A percentile compares a stretch with the other conserved stretches of the same genome.
These are phyloP conservation scores for Geotrichum citri-aurantii DNA, from an alignment of 1,139 yeast genomes.

Conservation along the genomic window DNA sequence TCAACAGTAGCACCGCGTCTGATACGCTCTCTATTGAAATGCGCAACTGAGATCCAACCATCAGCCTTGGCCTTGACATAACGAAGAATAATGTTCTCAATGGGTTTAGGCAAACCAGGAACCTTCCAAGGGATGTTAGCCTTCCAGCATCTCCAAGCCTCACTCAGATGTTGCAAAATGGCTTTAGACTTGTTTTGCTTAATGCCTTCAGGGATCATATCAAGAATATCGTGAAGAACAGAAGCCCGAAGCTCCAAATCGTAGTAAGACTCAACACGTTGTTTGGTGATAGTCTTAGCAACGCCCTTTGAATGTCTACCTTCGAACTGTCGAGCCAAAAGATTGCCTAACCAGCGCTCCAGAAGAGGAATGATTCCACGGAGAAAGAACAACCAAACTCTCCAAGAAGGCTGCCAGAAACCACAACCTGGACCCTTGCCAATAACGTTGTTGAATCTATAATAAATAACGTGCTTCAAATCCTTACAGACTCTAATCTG, in stretches of 20 bases:
- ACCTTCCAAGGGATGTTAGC: slow-evolving; percentile 98
- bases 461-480: slow-evolving; percentile 82
- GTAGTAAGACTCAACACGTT: slow-evolving; percentile 89
- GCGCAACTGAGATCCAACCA: slow-evolving; percentile 94
- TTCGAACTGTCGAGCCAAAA: slow-evolving; percentile 89
- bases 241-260: slow-evolving; percentile 91
- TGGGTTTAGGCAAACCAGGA: slow-evolving; percentile 91
- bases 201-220: slow-evolving; percentile 94
- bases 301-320: slow-evolving; percentile 91
- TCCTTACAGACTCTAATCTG: slow-evolving; percentile 96
- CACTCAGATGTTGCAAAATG: slow-evolving; percentile 87
- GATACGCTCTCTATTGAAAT: slow-evolving; percentile 83
- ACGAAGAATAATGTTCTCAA: slow-evolving; percentile 77
- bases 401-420: slow-evolving; percentile 99
- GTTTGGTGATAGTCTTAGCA: slow-evolving; percentile 91
- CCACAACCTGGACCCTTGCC: slow-evolving; percentile 99
- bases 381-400: slow-evolving; percentile 89
- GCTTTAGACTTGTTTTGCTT: slow-evolving; percentile 83
- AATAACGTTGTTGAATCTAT: slow-evolving; percentile 68
- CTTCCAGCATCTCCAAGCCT: slow-evolving; percentile 99
- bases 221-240: slow-evolving; percentile 91
- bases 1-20: slow-evolving; percentile 86
- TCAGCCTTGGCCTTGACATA: slow-evolving; percentile 95
- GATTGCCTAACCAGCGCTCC: slow-evolving; percentile 92
- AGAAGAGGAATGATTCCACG: slow-evolving; percentile 90